Percentiles rank a stretch among this genome's conserved stretches.
These are phyloP conservation scores for Citrus glauca DNA, from an alignment of 345 rosid genomes.

Conservation along the genomic window DNA sequence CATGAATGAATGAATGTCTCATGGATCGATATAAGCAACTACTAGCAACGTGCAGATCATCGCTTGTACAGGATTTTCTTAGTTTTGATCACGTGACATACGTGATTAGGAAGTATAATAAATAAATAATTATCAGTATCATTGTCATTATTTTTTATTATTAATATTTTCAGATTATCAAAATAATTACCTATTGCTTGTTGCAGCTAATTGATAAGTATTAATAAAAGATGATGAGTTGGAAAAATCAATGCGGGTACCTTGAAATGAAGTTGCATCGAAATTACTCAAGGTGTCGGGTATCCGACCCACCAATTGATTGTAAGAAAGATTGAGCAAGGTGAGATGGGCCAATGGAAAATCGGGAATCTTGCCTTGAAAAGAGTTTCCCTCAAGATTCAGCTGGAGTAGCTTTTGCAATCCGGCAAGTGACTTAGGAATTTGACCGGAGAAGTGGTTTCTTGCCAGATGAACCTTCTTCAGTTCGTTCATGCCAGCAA, in stretches of 20 bases:
- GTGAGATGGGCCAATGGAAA: conserved; percentile 34
- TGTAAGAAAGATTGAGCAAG: conserved; percentile 44
- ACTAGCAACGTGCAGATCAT: no score
- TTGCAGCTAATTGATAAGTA: not conserved
- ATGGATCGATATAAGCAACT: no score
- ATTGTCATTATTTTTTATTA: no score
- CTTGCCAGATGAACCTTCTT: conserved; percentile 47
- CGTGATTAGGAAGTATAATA: no score
- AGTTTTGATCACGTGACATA: no score
- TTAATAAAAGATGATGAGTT: no score
- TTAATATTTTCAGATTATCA: no score
- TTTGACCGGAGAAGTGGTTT: conserved; percentile 46
- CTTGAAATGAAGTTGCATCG: conserved; percentile 39
- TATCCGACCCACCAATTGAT: conserved; percentile 49
- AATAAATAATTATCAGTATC: no score
- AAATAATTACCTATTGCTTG: not conserved
- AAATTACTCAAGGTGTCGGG: conserved; percentile 38
- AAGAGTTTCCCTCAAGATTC: conserved; percentile 50
- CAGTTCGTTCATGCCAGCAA: conserved; percentile 46
- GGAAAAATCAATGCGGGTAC: conserved; percentile 17
- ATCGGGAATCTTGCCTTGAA: conserved; percentile 52
- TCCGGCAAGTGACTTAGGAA: conserved; percentile 50
- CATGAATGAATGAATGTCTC: no score
- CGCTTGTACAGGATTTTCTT: no score
- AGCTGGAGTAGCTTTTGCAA: conserved; percentile 42